These are phyloP conservation scores for Lyophyllum atratum DNA, from an alignment of 768 basidiomycete species.

Conservation along the genomic window DNA sequence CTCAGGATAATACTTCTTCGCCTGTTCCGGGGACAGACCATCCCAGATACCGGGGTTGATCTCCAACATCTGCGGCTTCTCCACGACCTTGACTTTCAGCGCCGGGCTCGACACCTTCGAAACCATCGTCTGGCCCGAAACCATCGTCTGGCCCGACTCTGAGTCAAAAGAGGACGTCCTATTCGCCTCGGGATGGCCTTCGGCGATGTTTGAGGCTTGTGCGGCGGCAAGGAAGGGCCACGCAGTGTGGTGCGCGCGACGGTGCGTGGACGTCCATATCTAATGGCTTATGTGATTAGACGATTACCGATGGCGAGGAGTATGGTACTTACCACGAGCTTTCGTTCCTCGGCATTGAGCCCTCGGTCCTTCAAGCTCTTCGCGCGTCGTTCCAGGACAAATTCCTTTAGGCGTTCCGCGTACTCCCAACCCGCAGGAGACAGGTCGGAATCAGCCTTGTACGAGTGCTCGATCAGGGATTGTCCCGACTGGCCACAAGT, in stretches of 20 bases:
- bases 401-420: constrained; percentile 85
- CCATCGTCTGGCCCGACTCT: constrained; percentile 1
- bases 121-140: constrained; percentile 7
- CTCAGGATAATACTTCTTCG: constrained; percentile 85
- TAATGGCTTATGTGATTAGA: constrained; percentile 32
- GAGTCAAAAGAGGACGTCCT: constrained; percentile 11
- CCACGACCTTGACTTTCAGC: constrained; percentile 78
- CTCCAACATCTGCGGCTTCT: constrained; percentile 96
- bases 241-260: constrained; percentile 92
- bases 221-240: constrained; percentile 80
- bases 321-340: constrained; percentile 58
- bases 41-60: constrained; percentile 99
- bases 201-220: constrained; percentile 17
- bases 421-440: constrained; percentile 97
- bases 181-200: constrained; percentile 5
- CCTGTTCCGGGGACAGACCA: constrained; percentile 88
- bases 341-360: constrained; percentile 57
- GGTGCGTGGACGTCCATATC: constrained; percentile 97
- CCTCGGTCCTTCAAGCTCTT: constrained; percentile 77
- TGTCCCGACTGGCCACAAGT: constrained; percentile 80
- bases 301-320: no score
- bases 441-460: constrained; percentile 97
- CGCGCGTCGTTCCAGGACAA: constrained; percentile 81
- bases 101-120: constrained; percentile 18
- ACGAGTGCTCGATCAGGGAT: constrained; percentile 97